Conservation (phyloP, 345 rosid genomes). For the Sisymbrium irio region DNA sequence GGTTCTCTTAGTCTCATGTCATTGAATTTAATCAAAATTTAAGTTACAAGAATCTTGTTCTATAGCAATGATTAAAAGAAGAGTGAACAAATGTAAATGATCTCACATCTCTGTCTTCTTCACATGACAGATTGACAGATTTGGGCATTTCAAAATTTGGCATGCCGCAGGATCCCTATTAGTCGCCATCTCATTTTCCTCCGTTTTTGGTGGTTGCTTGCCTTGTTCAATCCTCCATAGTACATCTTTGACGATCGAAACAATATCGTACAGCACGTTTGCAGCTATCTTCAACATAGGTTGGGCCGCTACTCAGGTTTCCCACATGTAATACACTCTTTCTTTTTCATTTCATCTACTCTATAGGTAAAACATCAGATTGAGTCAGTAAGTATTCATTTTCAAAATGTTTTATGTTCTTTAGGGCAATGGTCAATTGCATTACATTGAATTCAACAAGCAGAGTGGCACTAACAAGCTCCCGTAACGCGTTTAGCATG, state of each 20-base stretch:
- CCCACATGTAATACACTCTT: constrained; percentile 72
- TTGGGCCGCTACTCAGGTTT: constrained; percentile 99
- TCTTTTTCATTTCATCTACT: not conserved
- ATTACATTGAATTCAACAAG: constrained; percentile 82
- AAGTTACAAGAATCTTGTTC: too few relatives aligned
- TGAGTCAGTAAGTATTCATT: not conserved
- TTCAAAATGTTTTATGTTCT: not conserved
- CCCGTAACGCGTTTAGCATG: constrained; percentile 96
- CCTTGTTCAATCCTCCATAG: constrained; percentile 63
- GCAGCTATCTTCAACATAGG: constrained; percentile 94
- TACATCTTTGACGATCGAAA: constrained; percentile 48
- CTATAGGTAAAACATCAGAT: not conserved
- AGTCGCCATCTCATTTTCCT: constrained; percentile 91
- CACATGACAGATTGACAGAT: constrained; percentile 49
- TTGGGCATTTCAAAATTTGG: constrained; percentile 95
- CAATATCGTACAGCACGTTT: constrained; percentile 68
- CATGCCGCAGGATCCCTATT: constrained; percentile 83
- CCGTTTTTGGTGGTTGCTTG: constrained; percentile 88
- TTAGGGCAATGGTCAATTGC: constrained; percentile 93
- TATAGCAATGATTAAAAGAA: not conserved
- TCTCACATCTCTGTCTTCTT: constrained; percentile 12
- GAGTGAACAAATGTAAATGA: not conserved
- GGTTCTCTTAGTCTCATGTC: constrained; percentile 1
- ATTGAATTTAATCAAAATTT: too few relatives aligned
- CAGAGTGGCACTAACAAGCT: constrained; percentile 85